Conservation (phyloP, 257 asterid genomes). For the Solanum boliviense region DNA sequence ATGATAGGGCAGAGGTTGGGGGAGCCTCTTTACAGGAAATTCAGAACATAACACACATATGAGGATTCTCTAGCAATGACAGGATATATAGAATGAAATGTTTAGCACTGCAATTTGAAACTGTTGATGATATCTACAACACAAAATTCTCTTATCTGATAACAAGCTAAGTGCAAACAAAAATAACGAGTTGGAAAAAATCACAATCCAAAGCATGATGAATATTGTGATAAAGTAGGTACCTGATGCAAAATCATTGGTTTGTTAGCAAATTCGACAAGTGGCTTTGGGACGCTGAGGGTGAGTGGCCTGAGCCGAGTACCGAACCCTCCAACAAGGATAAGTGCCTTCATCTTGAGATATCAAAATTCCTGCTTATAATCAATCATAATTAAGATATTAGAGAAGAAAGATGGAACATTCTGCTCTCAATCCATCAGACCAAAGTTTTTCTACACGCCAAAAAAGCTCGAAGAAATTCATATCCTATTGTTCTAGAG, state of each 20-base stretch:
- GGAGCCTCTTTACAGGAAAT: not conserved
- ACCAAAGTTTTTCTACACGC: not conserved
- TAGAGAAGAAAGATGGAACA: not conserved
- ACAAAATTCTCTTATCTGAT: not conserved
- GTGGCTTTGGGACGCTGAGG: conserved; percentile 65
- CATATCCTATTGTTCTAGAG: not conserved
- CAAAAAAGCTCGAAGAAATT: not conserved
- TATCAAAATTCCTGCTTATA: not conserved
- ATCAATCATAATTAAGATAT: not conserved
- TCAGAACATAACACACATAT: not conserved
- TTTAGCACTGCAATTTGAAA: not conserved
- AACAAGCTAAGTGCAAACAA: not conserved
- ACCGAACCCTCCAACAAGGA: conserved; percentile 78
- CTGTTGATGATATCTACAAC: not conserved
- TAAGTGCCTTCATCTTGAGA: conserved; percentile 50
- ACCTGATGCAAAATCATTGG: conserved; percentile 83
- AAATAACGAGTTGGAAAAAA: not conserved
- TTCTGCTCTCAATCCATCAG: too few species aligned
- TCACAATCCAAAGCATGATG: not conserved
- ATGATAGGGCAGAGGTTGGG: not conserved
- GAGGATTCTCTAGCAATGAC: not conserved
- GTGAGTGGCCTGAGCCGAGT: conserved; percentile 73
- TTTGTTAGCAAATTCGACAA: conserved; percentile 71
- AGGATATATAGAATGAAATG: not conserved
- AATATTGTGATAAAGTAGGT: not conserved